A percentile compares a stretch with the other conserved stretches of the same genome.
phyloP scores from a whole-genome alignment of 1,139 yeast species.

The Magnusiomyces paraingens region DNA sequence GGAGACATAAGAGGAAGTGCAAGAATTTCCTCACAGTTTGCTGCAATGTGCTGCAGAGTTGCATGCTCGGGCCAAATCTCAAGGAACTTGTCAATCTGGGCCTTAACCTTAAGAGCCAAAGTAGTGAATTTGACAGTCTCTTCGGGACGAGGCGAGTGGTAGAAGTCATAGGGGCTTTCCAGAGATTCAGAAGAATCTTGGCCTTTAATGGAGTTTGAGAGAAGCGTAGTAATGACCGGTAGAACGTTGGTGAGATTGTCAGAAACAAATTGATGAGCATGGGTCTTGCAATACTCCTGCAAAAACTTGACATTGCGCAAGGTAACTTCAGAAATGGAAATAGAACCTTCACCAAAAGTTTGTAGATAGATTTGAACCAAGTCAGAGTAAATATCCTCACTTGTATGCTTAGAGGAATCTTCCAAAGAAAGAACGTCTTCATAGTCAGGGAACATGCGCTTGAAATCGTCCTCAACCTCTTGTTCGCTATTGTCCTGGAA shows the following conservation, averaged over 20 bases:
- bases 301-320: conserved; percentile 11
- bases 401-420: conserved; percentile 8
- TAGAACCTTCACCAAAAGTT: conserved; percentile 11
- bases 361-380: conserved; percentile 12
- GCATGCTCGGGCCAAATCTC: conserved; percentile 95
- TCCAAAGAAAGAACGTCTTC: conserved; percentile 43
- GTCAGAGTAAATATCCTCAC: conserved; percentile 11
- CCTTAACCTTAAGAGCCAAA: conserved; percentile 45
- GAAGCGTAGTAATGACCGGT: conserved; percentile 10
- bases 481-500: conserved; percentile 50
- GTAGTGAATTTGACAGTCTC: conserved; percentile 58
- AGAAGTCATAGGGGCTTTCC: conserved; percentile 48
- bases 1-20: conserved; percentile 61
- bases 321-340: conserved; percentile 7
- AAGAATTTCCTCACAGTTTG: conserved; percentile 64
- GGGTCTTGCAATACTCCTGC: conserved; percentile 10
- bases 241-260: conserved; percentile 10
- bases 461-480: conserved; percentile 65
- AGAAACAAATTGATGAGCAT: conserved; percentile 11
- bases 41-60: conserved; percentile 60
- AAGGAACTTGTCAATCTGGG: conserved; percentile 44
- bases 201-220: conserved; percentile 12
- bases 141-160: conserved; percentile 53
- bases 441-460: conserved; percentile 74
- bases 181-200: conserved; percentile 12